phyloP scores from a whole-genome alignment of 139 green algal species.

The Chlamydomonas eustigma region DNA sequence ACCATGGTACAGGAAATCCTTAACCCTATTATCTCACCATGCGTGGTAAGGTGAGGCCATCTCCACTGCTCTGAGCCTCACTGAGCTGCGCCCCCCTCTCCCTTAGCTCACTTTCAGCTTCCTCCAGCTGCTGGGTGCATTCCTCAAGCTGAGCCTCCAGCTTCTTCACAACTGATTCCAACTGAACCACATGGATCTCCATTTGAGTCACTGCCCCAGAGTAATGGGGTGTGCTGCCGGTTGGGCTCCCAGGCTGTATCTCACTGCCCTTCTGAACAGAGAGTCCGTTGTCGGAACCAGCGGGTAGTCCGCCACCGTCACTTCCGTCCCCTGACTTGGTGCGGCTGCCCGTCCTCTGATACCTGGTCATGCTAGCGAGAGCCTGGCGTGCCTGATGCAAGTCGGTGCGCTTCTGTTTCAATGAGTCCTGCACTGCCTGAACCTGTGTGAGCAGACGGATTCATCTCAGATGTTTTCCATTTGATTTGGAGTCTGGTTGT shows the following conservation, averaged over 20 bases:
- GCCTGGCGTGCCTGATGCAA: background rate
- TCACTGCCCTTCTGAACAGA: background rate
- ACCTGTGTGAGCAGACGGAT: too few relatives aligned
- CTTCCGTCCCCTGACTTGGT: background rate
- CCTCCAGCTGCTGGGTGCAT: background rate
- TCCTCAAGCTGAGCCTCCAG: background rate
- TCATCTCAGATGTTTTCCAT: too few relatives aligned
- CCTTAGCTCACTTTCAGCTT: background rate
- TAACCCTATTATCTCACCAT: slow-evolving; percentile 3
- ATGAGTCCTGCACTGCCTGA: background rate
- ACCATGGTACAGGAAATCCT: too few relatives aligned
- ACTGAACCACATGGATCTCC: background rate
- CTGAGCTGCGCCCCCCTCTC: background rate
- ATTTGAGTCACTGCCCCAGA: background rate
- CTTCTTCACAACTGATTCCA: background rate
- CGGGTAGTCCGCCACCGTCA: background rate
- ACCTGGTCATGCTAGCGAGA: background rate
- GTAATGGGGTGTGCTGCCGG: too few relatives aligned
- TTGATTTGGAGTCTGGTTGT: too few relatives aligned
- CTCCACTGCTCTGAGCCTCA: background rate
- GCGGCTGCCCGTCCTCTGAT: background rate
- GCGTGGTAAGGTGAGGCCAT: background rate
- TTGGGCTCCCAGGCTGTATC: background rate
- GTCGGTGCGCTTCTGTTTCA: background rate
- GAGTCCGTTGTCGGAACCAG: too few relatives aligned